A percentile compares a stretch with the other conserved stretches of the same genome.
Conservation (phyloP, 768 basidiomycete genomes). For the Calocybe indica region DNA sequence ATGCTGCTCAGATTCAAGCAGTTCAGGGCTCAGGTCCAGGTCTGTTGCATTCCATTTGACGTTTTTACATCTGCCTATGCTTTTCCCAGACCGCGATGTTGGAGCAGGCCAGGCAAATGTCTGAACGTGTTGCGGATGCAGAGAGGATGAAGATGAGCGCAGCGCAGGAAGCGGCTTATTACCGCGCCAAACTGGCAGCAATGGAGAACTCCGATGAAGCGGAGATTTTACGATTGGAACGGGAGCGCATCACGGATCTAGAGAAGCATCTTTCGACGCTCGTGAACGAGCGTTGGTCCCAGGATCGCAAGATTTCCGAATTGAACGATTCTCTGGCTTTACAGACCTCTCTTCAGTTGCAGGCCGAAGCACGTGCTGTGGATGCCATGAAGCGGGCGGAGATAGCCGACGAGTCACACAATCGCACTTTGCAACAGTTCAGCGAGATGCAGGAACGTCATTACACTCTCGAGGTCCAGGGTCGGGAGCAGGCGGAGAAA, state of each 20-base stretch:
- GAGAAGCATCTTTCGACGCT: constrained; percentile 64
- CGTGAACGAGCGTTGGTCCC: constrained; percentile 54
- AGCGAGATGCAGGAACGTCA: constrained; percentile 65
- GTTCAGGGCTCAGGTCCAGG: constrained; percentile 83
- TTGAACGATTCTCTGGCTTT: constrained; percentile 67
- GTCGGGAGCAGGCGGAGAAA: constrained; percentile 74
- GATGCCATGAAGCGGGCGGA: constrained; percentile 78
- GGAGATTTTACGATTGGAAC: constrained; percentile 69
- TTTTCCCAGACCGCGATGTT: constrained; percentile 55
- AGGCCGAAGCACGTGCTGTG: constrained; percentile 71
- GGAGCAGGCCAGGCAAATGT: constrained; percentile 71
- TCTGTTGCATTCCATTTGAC: constrained; percentile 26
- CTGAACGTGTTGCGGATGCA: constrained; percentile 73
- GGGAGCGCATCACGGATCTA: constrained; percentile 68
- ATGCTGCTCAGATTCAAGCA: constrained; percentile 82
- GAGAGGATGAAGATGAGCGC: constrained; percentile 75
- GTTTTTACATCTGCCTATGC: background rate
- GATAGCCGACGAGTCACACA: constrained; percentile 62
- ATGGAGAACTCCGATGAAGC: constrained; percentile 63
- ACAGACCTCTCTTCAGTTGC: constrained; percentile 71
- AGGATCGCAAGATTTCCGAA: constrained; percentile 69
- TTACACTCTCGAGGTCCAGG: constrained; percentile 49
- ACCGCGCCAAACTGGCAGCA: constrained; percentile 90
- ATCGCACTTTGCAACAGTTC: constrained; percentile 56
- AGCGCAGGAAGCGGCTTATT: constrained; percentile 91